Percentiles rank a stretch among this genome's conserved stretches.
Evolutionary conservation across 768 basidiomycete genomes (phyloP).

Genomic region (Dioszegia crocea): DNA sequence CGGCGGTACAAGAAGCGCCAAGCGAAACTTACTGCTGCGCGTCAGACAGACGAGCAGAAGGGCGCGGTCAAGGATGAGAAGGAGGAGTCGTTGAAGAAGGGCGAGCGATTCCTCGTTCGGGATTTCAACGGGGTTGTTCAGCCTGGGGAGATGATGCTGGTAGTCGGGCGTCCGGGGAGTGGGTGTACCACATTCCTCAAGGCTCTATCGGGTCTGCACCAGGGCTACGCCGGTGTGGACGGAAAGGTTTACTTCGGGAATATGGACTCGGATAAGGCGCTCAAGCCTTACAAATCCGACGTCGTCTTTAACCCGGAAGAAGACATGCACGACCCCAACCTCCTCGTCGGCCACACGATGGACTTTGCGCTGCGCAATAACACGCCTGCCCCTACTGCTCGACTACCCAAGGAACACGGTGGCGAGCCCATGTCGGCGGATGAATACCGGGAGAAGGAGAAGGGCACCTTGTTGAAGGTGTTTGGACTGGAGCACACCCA

Average conservation of each 20-base stretch:
- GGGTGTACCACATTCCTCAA: slow-evolving; percentile 82
- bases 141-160: slow-evolving; percentile 61
- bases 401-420: slow-evolving; percentile 13
- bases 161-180: slow-evolving; percentile 71
- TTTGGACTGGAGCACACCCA: slow-evolving; percentile 43
- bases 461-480: slow-evolving; percentile 44
- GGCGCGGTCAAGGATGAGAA: slow-evolving; percentile 10
- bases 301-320: slow-evolving; percentile 40
- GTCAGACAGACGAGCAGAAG: slow-evolving; percentile 29
- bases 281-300: slow-evolving; percentile 27
- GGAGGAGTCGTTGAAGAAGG: slow-evolving; percentile 17
- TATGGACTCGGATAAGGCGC: slow-evolving; percentile 27
- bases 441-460: slow-evolving; percentile 50
- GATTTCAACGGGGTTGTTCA: slow-evolving; percentile 59
- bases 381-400: slow-evolving; percentile 27
- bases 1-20: slow-evolving; percentile 36
- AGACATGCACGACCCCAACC: slow-evolving; percentile 38
- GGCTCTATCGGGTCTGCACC: slow-evolving; percentile 66
- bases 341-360: slow-evolving; percentile 40
- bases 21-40: slow-evolving; percentile 21
- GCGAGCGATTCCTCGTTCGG: slow-evolving; percentile 50
- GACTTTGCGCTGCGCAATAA: slow-evolving; percentile 42
- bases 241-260: slow-evolving; percentile 68
- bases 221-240: slow-evolving; percentile 63
- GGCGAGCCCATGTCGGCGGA: slow-evolving; percentile 20